A percentile compares a stretch with the other conserved stretches of the same genome.
These are phyloP conservation scores for Trichothecium sympodiale DNA, from an alignment of 2,329 filamentous ascomycete species.

Conservation along the genomic window DNA sequence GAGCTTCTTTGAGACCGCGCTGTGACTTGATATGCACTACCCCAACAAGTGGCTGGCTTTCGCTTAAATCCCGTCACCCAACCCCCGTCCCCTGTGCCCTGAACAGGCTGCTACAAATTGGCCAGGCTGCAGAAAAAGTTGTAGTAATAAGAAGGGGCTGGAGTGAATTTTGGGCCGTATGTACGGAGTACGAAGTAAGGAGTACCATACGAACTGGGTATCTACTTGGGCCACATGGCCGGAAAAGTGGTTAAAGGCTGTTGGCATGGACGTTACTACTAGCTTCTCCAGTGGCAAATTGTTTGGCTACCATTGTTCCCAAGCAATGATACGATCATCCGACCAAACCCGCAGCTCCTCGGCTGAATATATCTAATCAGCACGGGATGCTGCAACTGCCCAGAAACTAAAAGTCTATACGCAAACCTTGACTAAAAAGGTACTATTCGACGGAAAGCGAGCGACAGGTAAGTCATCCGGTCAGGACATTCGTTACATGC, in stretches of 20 bases:
- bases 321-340: constrained; percentile 9
- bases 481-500: background rate
- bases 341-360: constrained; percentile 15
- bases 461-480: constrained; percentile 19
- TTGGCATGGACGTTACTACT: constrained; percentile 14
- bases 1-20: too few relatives aligned
- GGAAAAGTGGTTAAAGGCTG: constrained; percentile 12
- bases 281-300: constrained; percentile 12
- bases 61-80: too few relatives aligned
- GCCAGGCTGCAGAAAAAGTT: too few relatives aligned
- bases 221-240: constrained; percentile 10
- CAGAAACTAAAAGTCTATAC: constrained; percentile 26
- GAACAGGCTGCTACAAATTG: too few relatives aligned
- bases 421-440: constrained; percentile 28
- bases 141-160: too few relatives aligned
- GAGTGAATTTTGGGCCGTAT: too few relatives aligned
- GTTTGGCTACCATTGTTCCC: constrained; percentile 13
- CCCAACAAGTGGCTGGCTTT: too few relatives aligned
- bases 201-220: constrained; percentile 15
- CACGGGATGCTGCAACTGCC: constrained; percentile 9
- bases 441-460: constrained; percentile 26
- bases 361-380: constrained; percentile 13
- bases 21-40: too few relatives aligned
- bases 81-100: too few relatives aligned
- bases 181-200: constrained; percentile 3